These are phyloP conservation scores for Cynanchum wilfordii DNA, from an alignment of 257 asterid species.

Conservation along the genomic window DNA sequence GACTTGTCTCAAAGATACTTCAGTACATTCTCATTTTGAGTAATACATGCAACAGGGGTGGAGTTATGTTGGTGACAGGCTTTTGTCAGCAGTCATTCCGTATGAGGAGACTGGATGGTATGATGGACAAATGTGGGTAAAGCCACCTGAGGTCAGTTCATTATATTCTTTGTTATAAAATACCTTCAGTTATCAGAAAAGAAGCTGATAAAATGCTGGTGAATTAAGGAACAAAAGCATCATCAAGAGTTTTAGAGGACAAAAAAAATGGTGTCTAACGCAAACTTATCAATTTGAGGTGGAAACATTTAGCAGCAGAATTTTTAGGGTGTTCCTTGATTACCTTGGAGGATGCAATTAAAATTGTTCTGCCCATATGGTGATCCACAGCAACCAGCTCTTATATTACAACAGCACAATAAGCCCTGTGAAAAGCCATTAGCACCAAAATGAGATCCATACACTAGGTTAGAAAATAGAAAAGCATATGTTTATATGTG, in stretches of 20 bases:
- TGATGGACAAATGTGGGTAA: slow-evolving; percentile 96
- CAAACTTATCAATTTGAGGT: background rate
- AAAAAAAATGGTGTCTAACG: background rate
- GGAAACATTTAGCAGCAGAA: background rate
- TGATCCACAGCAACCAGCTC: slow-evolving; percentile 5
- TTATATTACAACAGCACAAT: background rate
- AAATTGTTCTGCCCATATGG: background rate
- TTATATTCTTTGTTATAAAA: background rate
- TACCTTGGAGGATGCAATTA: background rate
- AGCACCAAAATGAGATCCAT: background rate
- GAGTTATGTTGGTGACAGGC: slow-evolving; percentile 92
- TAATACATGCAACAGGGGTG: slow-evolving; percentile 50
- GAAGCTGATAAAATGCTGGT: background rate
- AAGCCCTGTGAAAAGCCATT: background rate
- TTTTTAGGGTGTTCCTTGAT: background rate
- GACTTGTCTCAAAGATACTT: background rate
- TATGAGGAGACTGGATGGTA: slow-evolving; percentile 95
- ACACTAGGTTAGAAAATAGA: background rate
- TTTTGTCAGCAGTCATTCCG: slow-evolving; percentile 79
- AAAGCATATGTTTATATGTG: background rate
- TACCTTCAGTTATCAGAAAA: background rate
- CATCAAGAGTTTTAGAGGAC: slow-evolving; percentile 1
- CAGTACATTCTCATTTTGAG: background rate
- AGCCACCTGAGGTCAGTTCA: slow-evolving; percentile 80
- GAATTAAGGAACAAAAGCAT: background rate